Percentiles rank a stretch among this genome's conserved stretches.
These are phyloP conservation scores for Xylariaceae sp. DNA, from an alignment of 2,329 filamentous ascomycete species.

Conservation along the genomic window DNA sequence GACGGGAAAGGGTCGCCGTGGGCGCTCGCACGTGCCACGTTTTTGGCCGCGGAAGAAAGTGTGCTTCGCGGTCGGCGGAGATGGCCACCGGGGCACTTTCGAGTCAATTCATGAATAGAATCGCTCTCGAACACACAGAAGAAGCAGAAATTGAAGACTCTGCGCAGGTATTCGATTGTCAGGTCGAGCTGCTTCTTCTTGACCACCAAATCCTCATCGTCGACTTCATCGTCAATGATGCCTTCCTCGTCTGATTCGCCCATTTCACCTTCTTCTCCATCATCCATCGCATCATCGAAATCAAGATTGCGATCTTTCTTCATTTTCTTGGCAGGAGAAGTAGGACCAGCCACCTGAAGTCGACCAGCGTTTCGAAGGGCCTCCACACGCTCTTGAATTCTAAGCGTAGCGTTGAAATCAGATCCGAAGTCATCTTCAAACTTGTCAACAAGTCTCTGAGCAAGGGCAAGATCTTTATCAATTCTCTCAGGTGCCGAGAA, in stretches of 20 bases:
- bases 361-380: conserved; percentile 70
- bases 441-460: conserved; percentile 74
- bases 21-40: conserved; percentile 79
- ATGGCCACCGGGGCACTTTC: conserved; percentile 97
- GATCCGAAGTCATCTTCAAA: conserved; percentile 79
- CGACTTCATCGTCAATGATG: conserved; percentile 72
- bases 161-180: conserved; percentile 90
- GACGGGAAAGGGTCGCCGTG: conserved; percentile 76
- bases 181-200: conserved; percentile 98
- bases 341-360: conserved; percentile 58
- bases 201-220: conserved; percentile 80
- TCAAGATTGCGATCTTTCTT: conserved; percentile 57
- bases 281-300: conserved; percentile 55
- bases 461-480: conserved; percentile 80
- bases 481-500: conserved; percentile 93
- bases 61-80: conserved; percentile 84
- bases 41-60: conserved; percentile 74
- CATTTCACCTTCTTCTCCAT: conserved; percentile 58
- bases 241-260: conserved; percentile 80
- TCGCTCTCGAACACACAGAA: conserved; percentile 99
- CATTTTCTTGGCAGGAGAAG: conserved; percentile 49
- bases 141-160: conserved; percentile 98
- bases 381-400: conserved; percentile 83
- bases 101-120: conserved; percentile 88
- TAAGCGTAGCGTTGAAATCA: conserved; percentile 68